These are phyloP conservation scores for Tremellales sp. DNA, from an alignment of 1,284 basidiomycete species.

Conservation along the genomic window DNA sequence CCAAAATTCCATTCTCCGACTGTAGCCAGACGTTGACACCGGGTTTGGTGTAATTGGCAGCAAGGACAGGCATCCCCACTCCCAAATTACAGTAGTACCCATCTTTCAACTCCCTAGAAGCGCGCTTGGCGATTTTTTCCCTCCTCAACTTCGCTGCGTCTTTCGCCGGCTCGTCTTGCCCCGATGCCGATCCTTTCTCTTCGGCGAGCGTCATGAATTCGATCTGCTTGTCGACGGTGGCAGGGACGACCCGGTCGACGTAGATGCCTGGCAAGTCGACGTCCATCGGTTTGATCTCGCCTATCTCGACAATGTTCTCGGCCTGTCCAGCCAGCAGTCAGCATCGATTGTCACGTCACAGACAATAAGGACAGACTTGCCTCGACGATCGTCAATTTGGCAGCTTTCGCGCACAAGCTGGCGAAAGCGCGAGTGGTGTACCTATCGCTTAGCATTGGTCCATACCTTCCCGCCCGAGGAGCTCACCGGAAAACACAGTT, in stretches of 20 bases:
- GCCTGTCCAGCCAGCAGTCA: slow-evolving; percentile 62
- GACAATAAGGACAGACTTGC: slow-evolving; percentile 50
- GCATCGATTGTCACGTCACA: background rate
- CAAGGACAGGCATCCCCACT: slow-evolving; percentile 87
- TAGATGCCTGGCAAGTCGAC: slow-evolving; percentile 81
- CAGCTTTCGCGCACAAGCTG: slow-evolving; percentile 80
- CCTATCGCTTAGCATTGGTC: slow-evolving; percentile 45
- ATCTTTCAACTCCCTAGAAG: slow-evolving; percentile 84
- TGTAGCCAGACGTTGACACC: slow-evolving; percentile 87
- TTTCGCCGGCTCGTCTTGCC: slow-evolving; percentile 39
- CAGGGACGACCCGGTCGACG: slow-evolving; percentile 77
- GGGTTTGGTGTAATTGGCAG: slow-evolving; percentile 73
- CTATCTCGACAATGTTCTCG: slow-evolving; percentile 85
- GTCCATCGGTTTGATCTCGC: slow-evolving; percentile 74
- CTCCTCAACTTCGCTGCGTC: slow-evolving; percentile 50
- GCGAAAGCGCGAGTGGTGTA: slow-evolving; percentile 88
- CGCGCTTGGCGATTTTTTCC: slow-evolving; percentile 70
- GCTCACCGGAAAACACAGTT: slow-evolving; percentile 78
- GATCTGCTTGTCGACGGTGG: slow-evolving; percentile 72
- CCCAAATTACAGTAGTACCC: slow-evolving; percentile 76
- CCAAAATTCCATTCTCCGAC: slow-evolving; percentile 91
- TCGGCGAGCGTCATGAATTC: slow-evolving; percentile 61
- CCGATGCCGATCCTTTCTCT: slow-evolving; percentile 16
- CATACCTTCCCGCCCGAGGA: slow-evolving; percentile 6
- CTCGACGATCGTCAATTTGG: slow-evolving; percentile 87